Conservation (phyloP, 306 rosid species). For the Pyrus betulifolia region DNA sequence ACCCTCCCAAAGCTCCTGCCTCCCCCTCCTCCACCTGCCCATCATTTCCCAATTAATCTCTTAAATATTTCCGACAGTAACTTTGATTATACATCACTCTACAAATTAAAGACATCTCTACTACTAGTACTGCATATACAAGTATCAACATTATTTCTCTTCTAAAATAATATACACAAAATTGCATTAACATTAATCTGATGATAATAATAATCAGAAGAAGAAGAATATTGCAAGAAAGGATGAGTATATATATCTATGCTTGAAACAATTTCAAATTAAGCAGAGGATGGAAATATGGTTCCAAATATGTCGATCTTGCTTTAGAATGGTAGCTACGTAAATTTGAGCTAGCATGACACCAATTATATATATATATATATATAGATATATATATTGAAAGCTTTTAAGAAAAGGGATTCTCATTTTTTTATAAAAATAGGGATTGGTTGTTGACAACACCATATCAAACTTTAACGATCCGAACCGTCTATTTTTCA, state of each 20-base stretch:
- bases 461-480: no score
- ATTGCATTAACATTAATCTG: background rate
- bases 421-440: no score
- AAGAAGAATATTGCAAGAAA: background rate
- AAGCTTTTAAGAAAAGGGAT: no score
- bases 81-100: background rate
- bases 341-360: background rate
- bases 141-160: background rate
- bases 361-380: no score
- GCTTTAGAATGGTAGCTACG: background rate
- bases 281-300: background rate
- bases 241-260: no score
- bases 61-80: background rate
- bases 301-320: background rate
- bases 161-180: background rate
- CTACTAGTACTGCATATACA: background rate
- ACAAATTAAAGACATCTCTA: background rate
- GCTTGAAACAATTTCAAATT: background rate
- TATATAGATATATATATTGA: no score
- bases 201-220: background rate
- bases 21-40: constrained; percentile 31
- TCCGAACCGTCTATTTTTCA: no score
- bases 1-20: constrained; percentile 90
- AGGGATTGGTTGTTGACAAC: no score
- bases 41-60: background rate